Percentiles rank a stretch among this genome's conserved stretches.
Conservation (phyloP, 164 flowering plant species). For the Umbilicus rupestris region DNA sequence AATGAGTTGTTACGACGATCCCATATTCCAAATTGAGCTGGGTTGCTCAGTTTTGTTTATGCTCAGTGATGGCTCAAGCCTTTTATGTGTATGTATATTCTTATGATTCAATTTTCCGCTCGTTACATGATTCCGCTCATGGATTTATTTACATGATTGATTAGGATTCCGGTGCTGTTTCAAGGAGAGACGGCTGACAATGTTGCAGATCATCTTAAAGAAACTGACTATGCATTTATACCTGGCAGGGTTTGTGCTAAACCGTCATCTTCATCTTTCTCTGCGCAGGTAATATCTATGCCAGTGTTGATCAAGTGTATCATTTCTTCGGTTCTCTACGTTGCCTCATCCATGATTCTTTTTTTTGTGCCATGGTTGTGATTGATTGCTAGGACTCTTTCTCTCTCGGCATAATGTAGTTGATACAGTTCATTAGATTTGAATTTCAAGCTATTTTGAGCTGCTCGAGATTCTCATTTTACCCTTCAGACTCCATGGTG, state of each 20-base stretch:
- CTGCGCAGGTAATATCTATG: not conserved
- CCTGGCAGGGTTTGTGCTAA: constrained; percentile 5
- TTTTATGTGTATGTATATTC: not conserved
- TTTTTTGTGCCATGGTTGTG: not conserved
- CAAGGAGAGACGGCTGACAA: not conserved
- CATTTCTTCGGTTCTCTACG: not conserved
- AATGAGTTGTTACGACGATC: too few species aligned
- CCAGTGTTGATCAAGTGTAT: too few species aligned
- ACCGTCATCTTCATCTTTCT: not conserved
- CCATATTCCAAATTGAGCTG: too few species aligned
- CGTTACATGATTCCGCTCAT: not conserved
- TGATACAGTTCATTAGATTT: too few species aligned
- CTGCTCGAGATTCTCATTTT: not conserved
- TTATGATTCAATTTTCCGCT: not conserved
- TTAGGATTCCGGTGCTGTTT: constrained; percentile 7
- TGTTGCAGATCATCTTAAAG: not conserved
- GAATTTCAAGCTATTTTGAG: too few species aligned
- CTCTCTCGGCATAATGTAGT: too few species aligned
- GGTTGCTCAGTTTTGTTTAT: too few species aligned
- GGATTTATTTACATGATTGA: not conserved
- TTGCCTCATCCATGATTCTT: not conserved
- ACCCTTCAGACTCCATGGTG: not conserved
- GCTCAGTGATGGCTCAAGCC: not conserved
- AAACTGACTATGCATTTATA: not conserved
- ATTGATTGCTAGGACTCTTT: too few species aligned